phyloP scores from a whole-genome alignment of 495 filamentous ascomycete species.

The Aspergillus homomorphus region DNA sequence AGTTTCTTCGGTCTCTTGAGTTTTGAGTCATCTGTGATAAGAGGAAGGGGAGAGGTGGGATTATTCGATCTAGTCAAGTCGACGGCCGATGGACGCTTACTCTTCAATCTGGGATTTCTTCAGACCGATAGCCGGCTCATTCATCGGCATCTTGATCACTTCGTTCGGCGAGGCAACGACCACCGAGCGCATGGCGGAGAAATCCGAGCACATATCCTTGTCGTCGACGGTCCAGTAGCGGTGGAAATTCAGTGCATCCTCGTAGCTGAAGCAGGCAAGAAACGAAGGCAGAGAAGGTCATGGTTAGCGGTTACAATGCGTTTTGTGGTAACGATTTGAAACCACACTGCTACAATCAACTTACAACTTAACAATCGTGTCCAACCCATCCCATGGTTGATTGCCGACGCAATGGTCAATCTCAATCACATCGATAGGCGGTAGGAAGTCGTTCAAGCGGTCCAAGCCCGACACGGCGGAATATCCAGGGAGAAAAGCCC shows the following conservation, averaged over 20 bases:
- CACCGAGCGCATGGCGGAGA: slow-evolving; percentile 63
- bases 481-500: slow-evolving; percentile 72
- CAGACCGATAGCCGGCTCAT: slow-evolving; percentile 72
- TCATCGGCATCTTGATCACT: slow-evolving; percentile 79
- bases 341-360: too few species aligned
- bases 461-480: slow-evolving; percentile 32
- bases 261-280: slow-evolving; percentile 52
- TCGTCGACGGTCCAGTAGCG: slow-evolving; percentile 81
- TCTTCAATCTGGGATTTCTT: slow-evolving; percentile 75
- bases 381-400: slow-evolving; percentile 72
- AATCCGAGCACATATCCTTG: slow-evolving; percentile 68
- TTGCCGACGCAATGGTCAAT: slow-evolving; percentile 84
- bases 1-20: not conserved
- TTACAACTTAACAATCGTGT: slow-evolving; percentile 58
- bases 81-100: slow-evolving; percentile 30
- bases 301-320: too few species aligned
- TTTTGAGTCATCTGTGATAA: too few species aligned
- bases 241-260: slow-evolving; percentile 69
- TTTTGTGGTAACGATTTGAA: too few species aligned
- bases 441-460: slow-evolving; percentile 36
- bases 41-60: not conserved
- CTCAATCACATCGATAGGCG: slow-evolving; percentile 52
- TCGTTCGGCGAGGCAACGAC: slow-evolving; percentile 69
- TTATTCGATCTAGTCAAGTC: too few species aligned
- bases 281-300: not conserved